Percentiles rank a stretch among this genome's conserved stretches.
Evolutionary conservation across 2,329 filamentous ascomycete genomes (phyloP).

Genomic region (Eutypa lata): DNA sequence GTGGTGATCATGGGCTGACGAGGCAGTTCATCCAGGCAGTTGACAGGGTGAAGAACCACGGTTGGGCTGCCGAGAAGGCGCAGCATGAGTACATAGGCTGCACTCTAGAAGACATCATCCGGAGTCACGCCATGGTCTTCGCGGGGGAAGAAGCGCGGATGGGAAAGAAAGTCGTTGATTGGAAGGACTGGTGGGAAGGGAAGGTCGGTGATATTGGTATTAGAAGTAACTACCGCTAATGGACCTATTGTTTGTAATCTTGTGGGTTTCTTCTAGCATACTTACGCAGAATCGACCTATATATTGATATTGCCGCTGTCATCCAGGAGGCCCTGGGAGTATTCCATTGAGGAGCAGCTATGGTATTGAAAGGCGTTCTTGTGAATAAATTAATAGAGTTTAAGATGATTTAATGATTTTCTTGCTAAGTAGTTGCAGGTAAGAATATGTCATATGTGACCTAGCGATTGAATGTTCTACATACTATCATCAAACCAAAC

Average conservation of each 20-base stretch:
- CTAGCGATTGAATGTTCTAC: too few relatives aligned
- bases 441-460: too few relatives aligned
- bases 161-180: constrained; percentile 68
- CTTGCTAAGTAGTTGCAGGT: too few relatives aligned
- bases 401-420: too few relatives aligned
- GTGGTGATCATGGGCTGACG: constrained; percentile 76
- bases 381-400: too few relatives aligned
- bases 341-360: too few relatives aligned
- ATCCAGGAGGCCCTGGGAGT: too few relatives aligned
- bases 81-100: constrained; percentile 77
- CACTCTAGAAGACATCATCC: constrained; percentile 80
- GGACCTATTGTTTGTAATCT: neutral
- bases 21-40: constrained; percentile 81
- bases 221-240: neutral
- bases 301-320: too few relatives aligned
- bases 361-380: too few relatives aligned
- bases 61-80: constrained; percentile 63
- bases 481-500: too few relatives aligned
- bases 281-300: too few relatives aligned
- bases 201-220: constrained; percentile 39
- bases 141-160: constrained; percentile 84
- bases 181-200: constrained; percentile 70
- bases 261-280: too few relatives aligned
- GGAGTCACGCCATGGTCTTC: constrained; percentile 90
- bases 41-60: constrained; percentile 70